Evolutionary conservation across 305 asterid species (phyloP).

Genomic region (Ruellia speciosa): DNA sequence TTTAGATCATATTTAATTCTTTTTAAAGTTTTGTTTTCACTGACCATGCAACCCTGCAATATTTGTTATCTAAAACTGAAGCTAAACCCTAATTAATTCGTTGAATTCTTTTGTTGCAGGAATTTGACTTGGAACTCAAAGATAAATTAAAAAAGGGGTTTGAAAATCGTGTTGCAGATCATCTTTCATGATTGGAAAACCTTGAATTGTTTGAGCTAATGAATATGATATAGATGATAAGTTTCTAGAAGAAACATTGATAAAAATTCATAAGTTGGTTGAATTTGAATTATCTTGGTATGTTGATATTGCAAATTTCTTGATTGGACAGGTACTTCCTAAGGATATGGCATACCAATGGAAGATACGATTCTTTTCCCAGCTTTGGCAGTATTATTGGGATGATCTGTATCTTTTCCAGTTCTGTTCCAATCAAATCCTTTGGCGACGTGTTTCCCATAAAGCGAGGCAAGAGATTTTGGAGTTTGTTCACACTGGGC

Average conservation of each 20-base stretch:
- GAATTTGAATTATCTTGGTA: background rate
- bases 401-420: no score
- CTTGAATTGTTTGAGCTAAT: no score
- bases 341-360: no score
- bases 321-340: no score
- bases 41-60: slow-evolving; percentile 1
- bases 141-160: background rate
- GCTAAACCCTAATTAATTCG: background rate
- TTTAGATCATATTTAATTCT: background rate
- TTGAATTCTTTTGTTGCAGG: background rate
- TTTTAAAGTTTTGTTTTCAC: background rate
- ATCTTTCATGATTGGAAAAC: background rate
- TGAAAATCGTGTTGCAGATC: background rate
- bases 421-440: no score
- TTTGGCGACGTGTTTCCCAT: no score
- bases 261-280: no score
- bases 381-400: no score
- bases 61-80: background rate
- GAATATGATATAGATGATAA: no score
- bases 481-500: background rate
- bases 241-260: no score
- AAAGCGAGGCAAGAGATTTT: no score
- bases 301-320: background rate
- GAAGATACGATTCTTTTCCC: no score
- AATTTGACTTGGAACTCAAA: background rate